Conservation (phyloP, 2,329 filamentous ascomycete species). For the Nothophaeocryptopus gaeumannii region DNA sequence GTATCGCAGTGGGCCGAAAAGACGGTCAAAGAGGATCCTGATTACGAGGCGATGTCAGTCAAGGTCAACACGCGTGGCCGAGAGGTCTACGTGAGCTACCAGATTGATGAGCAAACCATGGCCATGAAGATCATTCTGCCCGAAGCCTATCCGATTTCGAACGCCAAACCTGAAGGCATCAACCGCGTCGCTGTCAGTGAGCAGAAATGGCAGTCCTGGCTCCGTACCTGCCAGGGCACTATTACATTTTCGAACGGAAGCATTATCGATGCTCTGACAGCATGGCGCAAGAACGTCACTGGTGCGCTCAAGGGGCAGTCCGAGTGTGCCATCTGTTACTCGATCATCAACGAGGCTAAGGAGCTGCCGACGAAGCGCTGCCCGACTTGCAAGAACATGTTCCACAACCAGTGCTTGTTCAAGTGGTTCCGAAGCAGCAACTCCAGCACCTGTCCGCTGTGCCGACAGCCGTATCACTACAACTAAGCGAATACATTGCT, state of each 20-base stretch:
- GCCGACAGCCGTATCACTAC: conserved; percentile 79
- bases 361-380: conserved; percentile 90
- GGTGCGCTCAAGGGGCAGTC: conserved; percentile 87
- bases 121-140: conserved; percentile 80
- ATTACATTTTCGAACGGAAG: conserved; percentile 90
- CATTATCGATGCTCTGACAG: conserved; percentile 79
- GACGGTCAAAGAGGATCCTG: conserved; percentile 36
- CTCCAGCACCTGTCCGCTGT: conserved; percentile 87
- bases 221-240: conserved; percentile 82
- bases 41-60: conserved; percentile 59
- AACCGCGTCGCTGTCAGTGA: conserved; percentile 85
- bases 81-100: conserved; percentile 80
- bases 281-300: conserved; percentile 82
- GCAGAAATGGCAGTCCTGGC: conserved; percentile 88
- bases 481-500: conserved; percentile 36
- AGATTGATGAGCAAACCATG: conserved; percentile 82
- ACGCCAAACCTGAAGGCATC: conserved; percentile 70
- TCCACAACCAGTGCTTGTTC: conserved; percentile 86
- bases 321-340: conserved; percentile 89
- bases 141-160: conserved; percentile 75
- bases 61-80: conserved; percentile 68
- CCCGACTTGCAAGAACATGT: conserved; percentile 87
- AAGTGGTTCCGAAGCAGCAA: conserved; percentile 97
- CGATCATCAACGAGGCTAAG: conserved; percentile 83
- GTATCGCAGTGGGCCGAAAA: conserved; percentile 64